Evolutionary conservation across 192 early-diverging fungal species (phyloP), one percentile per base, ranked within the genome.

Genomic region (Phycomyces blakesleeanus): DNA sequence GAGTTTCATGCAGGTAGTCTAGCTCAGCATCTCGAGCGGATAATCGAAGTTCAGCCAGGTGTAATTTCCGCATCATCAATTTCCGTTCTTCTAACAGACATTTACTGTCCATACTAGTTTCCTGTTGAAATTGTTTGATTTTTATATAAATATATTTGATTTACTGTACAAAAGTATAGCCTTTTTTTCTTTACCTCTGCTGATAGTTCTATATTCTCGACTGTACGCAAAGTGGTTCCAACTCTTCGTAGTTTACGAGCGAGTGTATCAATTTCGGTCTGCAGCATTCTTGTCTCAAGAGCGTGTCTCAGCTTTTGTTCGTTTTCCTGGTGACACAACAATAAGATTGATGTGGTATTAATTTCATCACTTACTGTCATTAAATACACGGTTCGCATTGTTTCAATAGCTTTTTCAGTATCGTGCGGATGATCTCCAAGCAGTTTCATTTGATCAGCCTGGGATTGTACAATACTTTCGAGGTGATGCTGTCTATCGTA

Each of bases 201-300:
- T 1, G 61, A 42, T 42, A 66, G 57, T 24, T 61, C 61, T 27
- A 63, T 54, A 16, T 58, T 50, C 55, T 76, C 74, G 2, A 71
- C 58, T 11, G 55, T 20, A 16, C 61, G 49, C 16, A 73, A 22
- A 40, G 41, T 59, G 0, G 51, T 18, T 14, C 57, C 56, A 18
- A 57, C 55, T n/a, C 65, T 61, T 51, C 67, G 51, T 26, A 71
- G 26, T 15, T 67, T 66, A 26, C 59, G 54, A 5, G 61, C 37
- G 9, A 76, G 44, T 8, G 62, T 59, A 49, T 70, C 42, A 27
- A 67, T 71, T 41, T 76, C 74, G 57, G 59, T 65, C n/a, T 71
- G 65, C 25, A 76, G 42, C 27, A 76, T 56, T 37, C 59, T 69
- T 8, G 64, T 66, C 54, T 75, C 73, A 25, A 66, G 50, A 21